Conservation (phyloP, 148 eudicot species). For the Rhododendron mucronatum region DNA sequence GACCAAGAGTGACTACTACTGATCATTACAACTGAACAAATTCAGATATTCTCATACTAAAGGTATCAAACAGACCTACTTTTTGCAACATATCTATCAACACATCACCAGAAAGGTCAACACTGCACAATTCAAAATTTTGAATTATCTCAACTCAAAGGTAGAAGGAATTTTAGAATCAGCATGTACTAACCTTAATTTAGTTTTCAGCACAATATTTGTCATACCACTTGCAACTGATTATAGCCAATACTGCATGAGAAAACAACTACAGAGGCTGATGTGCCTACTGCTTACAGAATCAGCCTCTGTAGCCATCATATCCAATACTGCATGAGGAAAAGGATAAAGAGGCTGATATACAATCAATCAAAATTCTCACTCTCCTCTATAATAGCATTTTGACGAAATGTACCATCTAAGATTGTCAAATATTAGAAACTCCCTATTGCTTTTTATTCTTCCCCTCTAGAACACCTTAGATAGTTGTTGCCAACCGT, state of each 20-base stretch:
- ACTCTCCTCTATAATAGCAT: not conserved
- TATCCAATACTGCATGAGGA: not conserved
- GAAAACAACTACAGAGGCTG: not conserved
- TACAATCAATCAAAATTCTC: not conserved
- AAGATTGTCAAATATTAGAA: not conserved
- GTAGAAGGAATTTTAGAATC: too few relatives aligned
- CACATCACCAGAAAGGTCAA: too few relatives aligned
- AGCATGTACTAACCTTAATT: too few relatives aligned
- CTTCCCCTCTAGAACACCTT: not conserved
- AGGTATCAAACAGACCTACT: too few relatives aligned
- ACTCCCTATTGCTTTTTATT: not conserved
- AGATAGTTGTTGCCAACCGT: not conserved
- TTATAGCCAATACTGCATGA: not conserved
- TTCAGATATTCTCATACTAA: too few relatives aligned
- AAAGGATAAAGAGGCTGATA: not conserved
- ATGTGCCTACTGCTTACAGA: not conserved
- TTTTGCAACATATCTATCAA: too few relatives aligned
- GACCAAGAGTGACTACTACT: too few relatives aligned
- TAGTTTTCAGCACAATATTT: not conserved
- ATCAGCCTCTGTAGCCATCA: not conserved
- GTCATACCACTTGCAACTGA: not conserved
- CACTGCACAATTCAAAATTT: too few relatives aligned
- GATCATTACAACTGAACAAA: too few relatives aligned
- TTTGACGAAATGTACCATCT: not conserved
- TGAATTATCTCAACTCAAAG: too few relatives aligned